Percentiles rank a stretch among this genome's conserved stretches.
phyloP scores from a whole-genome alignment of 805 yeast species.

The Schwanniomyces polymorphus region DNA sequence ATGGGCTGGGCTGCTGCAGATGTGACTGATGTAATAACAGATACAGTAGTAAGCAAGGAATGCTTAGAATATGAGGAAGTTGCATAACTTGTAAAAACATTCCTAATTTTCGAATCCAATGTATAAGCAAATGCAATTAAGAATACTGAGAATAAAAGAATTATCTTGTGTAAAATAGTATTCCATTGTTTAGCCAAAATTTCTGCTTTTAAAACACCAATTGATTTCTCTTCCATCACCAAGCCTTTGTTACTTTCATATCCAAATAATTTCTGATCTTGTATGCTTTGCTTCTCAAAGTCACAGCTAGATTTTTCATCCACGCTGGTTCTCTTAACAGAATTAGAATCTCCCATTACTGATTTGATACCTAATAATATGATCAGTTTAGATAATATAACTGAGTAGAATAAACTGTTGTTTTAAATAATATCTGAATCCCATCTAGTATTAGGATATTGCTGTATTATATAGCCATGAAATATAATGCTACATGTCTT shows the following conservation, averaged over 20 bases:
- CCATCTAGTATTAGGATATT: not conserved
- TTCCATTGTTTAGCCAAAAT: constrained; percentile 2
- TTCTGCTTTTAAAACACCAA: constrained; percentile 13
- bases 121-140: constrained; percentile 25
- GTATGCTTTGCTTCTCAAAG: not conserved
- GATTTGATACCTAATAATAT: not conserved
- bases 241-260: not conserved
- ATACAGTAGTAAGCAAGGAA: constrained; percentile 23
- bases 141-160: constrained; percentile 8
- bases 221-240: not conserved
- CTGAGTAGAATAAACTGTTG: not conserved
- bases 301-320: not conserved
- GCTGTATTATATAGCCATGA: not conserved
- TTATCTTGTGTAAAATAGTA: not conserved
- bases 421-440: too few species aligned
- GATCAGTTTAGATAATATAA: not conserved
- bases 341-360: not conserved
- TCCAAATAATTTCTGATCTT: not conserved
- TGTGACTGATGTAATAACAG: constrained; percentile 23
- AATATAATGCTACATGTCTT: not conserved
- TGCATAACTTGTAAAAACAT: constrained; percentile 20
- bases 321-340: not conserved
- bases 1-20: constrained; percentile 30
- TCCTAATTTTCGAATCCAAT: constrained; percentile 22
- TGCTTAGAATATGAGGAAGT: constrained; percentile 23